Conservation (phyloP, 2,329 filamentous ascomycete species). For the Trichoderma sp. region DNA sequence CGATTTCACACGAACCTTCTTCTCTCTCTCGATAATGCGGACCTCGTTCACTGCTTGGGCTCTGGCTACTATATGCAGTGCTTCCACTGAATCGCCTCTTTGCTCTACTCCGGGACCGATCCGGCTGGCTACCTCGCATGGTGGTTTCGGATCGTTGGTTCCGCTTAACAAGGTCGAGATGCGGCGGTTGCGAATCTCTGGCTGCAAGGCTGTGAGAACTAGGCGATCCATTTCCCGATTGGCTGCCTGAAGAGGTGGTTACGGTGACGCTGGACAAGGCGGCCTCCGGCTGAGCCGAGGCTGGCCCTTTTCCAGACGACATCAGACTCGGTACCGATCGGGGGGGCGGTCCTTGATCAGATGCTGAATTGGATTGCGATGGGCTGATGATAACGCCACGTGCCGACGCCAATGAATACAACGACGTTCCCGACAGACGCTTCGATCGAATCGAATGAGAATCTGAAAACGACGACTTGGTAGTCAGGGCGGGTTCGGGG, state of each 20-base stretch:
- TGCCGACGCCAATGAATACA: conserved; percentile 66
- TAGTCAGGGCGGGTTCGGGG: conserved; percentile 47
- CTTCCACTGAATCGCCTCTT: conserved; percentile 78
- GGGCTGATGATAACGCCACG: conserved; percentile 47
- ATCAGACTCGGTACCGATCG: conserved; percentile 47
- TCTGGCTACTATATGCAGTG: conserved; percentile 77
- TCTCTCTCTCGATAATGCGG: conserved; percentile 56
- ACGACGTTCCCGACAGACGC: conserved; percentile 68
- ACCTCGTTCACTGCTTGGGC: conserved; percentile 68
- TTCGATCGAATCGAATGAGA: conserved; percentile 47
- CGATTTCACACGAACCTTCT: conserved; percentile 39
- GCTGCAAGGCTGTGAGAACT: conserved; percentile 45
- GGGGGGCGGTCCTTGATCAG: conserved; percentile 43
- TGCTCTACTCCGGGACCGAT: conserved; percentile 63
- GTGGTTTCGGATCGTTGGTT: conserved; percentile 38
- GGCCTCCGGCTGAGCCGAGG: conserved; percentile 47
- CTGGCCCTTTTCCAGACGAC: conserved; percentile 42
- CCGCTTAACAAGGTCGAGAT: conserved; percentile 46
- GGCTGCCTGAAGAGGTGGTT: conserved; percentile 48
- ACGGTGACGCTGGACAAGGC: conserved; percentile 51
- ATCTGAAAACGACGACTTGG: conserved; percentile 49
- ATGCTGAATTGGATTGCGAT: conserved; percentile 49
- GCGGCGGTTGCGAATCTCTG: conserved; percentile 39
- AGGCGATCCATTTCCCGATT: conserved; percentile 39
- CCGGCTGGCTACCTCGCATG: conserved; percentile 43